Percentiles rank a stretch among this genome's conserved stretches.
Evolutionary conservation across 2,329 filamentous ascomycete species (phyloP).

Genomic region (Sporothrix inflata): DNA sequence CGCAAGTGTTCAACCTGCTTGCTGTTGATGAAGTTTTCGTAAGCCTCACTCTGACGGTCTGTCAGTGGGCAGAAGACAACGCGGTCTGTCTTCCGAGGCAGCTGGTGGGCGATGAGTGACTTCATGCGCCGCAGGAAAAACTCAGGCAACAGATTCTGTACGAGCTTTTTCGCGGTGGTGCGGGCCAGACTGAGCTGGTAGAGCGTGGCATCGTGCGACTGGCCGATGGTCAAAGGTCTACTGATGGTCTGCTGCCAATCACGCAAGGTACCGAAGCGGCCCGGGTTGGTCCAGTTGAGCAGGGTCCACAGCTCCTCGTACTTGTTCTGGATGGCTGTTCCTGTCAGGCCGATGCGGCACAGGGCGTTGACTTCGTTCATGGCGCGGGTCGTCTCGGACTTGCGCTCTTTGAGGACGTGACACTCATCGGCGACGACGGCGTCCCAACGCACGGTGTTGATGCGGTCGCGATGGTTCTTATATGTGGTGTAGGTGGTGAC

Average conservation of each 20-base stretch:
- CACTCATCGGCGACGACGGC: constrained; percentile 94
- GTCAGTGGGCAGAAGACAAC: constrained; percentile 96
- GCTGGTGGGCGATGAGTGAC: constrained; percentile 83
- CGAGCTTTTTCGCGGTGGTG: constrained; percentile 80
- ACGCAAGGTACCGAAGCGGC: constrained; percentile 62
- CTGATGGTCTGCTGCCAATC: constrained; percentile 82
- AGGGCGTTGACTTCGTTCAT: constrained; percentile 91
- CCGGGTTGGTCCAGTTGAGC: constrained; percentile 94
- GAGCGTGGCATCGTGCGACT: constrained; percentile 88
- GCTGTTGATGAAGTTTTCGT: constrained; percentile 78
- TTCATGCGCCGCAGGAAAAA: constrained; percentile 96
- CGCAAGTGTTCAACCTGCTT: constrained; percentile 71
- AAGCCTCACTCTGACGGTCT: constrained; percentile 76
- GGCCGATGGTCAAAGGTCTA: constrained; percentile 79
- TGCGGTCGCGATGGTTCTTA: constrained; percentile 68
- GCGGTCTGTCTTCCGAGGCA: constrained; percentile 91
- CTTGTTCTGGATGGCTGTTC: constrained; percentile 96
- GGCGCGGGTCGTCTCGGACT: constrained; percentile 76
- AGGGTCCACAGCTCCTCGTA: constrained; percentile 98
- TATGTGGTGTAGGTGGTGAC: constrained; percentile 95
- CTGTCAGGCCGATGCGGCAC: constrained; percentile 89
- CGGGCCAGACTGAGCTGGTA: constrained; percentile 80
- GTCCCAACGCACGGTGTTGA: constrained; percentile 92
- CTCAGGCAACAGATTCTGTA: constrained; percentile 81
- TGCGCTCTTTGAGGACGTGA: constrained; percentile 81